These are phyloP conservation scores for Penicillium sp. DNA, from an alignment of 2,329 filamentous ascomycete species.

Conservation along the genomic window DNA sequence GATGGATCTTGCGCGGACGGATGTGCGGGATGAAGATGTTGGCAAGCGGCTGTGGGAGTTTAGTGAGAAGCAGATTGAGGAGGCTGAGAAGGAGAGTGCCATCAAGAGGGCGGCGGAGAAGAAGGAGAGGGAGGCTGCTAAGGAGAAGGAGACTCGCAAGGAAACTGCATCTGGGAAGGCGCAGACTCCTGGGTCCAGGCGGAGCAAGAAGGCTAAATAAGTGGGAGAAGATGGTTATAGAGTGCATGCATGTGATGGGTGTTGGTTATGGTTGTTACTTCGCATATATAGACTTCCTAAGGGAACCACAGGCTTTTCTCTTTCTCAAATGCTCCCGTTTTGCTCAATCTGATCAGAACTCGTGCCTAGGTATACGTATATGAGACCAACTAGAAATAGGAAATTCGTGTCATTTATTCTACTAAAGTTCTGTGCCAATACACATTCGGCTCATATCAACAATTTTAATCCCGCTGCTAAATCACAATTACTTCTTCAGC, in stretches of 20 bases:
- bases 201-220: constrained; percentile 39
- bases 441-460: not conserved
- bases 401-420: constrained; percentile 39
- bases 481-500: constrained; percentile 36
- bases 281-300: not conserved
- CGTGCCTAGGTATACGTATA: not conserved
- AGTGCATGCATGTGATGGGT: not conserved
- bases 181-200: constrained; percentile 39
- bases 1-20: constrained; percentile 68
- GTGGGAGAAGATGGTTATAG: not conserved
- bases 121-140: constrained; percentile 44
- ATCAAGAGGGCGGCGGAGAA: constrained; percentile 60
- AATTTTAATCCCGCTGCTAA: not conserved
- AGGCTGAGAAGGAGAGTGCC: constrained; percentile 77
- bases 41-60: constrained; percentile 89
- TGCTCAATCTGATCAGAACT: not conserved
- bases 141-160: constrained; percentile 22
- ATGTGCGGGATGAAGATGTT: constrained; percentile 74
- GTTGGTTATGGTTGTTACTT: not conserved
- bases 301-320: not conserved
- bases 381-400: constrained; percentile 24
- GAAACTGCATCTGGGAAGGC: constrained; percentile 26
- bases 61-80: constrained; percentile 80
- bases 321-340: not conserved
- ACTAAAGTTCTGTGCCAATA: constrained; percentile 21